Base-by-base conservation (phyloP, 371 early-diverging fungal genomes). In the Mortierella sp. region DNA sequence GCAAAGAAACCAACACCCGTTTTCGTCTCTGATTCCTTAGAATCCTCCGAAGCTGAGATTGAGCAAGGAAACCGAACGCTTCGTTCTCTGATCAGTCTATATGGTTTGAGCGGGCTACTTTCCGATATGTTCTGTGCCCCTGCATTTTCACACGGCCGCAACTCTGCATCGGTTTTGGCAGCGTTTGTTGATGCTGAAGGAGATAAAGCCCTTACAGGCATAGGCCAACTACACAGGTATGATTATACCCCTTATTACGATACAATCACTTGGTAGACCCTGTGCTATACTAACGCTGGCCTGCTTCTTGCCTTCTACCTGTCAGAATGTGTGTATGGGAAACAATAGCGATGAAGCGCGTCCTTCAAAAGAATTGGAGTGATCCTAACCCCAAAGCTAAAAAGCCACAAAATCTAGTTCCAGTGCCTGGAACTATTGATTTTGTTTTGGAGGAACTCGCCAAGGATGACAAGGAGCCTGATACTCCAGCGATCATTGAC, bases 61-160 rank as follows among this genome's bases (percentile, higher is more conserved):
- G 76, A 85, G 16, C 75, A 85, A 21, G 94, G 90, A 15, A 89
- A 94, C 55, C 65, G 77, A 19, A 63, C 86, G 0, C 87, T 93
- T 67, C 85, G 92, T 2, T 63, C 90, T 11, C 67, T 96, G 60
- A 86, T 94, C 57, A 83, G 86, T n/a, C 76, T 95, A 21, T 89
- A 93, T 66, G 91, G 91, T 0, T 84, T 91, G 58, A 84, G 92
- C 21, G 91, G 92, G 13, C 72, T 96, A 24, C 72, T 94, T 15
- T 88, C 93, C 9, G 96, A 96, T 69, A 85, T 94, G 22, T 96
- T 90, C 76, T 88, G 87, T 58, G 89, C 93, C 0, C 89, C 93
- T 47, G 74, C 86, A 16, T 81, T 93, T 52, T 88, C 93, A 0
- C 93, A 94, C 64, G 87, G 91, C 5, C 91, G 90, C 63, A 90